These are phyloP conservation scores for Triticum monococcum DNA, from an alignment of 176 grass and related monocot species.

Conservation along the genomic window DNA sequence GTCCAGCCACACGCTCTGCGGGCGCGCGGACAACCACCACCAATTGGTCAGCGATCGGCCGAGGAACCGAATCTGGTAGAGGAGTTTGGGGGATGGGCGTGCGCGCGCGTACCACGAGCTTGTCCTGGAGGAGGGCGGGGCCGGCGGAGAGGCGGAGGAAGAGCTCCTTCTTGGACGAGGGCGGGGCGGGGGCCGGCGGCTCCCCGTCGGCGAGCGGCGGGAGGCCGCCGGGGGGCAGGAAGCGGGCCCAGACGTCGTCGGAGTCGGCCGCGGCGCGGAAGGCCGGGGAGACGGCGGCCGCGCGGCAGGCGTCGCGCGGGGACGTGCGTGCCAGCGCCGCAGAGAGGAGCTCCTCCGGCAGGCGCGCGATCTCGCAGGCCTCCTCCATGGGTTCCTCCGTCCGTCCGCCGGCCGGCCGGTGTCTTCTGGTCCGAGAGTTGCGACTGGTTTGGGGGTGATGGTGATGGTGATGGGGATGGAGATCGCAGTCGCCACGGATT, in stretches of 20 bases:
- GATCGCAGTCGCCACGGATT: too few species aligned
- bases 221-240: conserved; percentile 48
- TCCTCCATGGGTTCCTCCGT: not conserved
- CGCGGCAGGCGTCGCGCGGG: conserved; percentile 51
- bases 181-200: not conserved
- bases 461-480: too few species aligned
- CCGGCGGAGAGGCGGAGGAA: conserved; percentile 51
- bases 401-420: too few species aligned
- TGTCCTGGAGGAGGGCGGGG: conserved; percentile 41
- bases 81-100: too few species aligned
- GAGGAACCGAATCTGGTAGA: not conserved
- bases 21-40: too few species aligned
- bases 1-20: conserved; percentile 54
- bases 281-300: conserved; percentile 34
- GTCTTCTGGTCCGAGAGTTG: too few species aligned
- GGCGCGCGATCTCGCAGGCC: conserved; percentile 22
- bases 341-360: conserved; percentile 61
- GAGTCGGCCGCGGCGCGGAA: conserved; percentile 59
- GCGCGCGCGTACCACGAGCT: conserved; percentile 29
- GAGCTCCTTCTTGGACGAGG: conserved; percentile 35
- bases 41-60: not conserved
- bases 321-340: conserved; percentile 38
- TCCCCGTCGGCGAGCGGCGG: conserved; percentile 40
- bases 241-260: conserved; percentile 59
- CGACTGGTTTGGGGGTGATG: too few species aligned